Evolutionary conservation across 495 filamentous ascomycete genomes (phyloP), one percentile per base, ranked within the genome.

Genomic region (Tuber magnatum): DNA sequence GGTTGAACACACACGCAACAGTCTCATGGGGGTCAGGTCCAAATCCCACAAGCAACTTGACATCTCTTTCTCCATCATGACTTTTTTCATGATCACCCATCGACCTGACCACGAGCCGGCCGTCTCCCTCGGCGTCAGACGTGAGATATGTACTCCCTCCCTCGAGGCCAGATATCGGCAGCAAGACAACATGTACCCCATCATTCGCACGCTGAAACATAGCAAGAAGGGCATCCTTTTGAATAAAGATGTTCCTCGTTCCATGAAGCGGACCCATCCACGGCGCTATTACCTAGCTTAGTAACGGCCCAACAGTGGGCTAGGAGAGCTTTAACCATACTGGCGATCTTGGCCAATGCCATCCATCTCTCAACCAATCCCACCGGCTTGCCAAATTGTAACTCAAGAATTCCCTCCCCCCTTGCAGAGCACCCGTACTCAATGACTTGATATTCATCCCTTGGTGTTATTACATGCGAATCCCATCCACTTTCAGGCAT

Each of bases 181-280:
- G 83, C 3, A 96, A 78, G 16, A 93, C 92, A 3, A 97, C 82
- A 84, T 95, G 89, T 39, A 88, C 85, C 1, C 94, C 95, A 81
- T 92, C 88, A 12, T 35, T 42, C 2, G 81, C 83, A n/a, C 89
- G 89, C 16, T 97, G 87, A 80, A 97, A 97, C 0, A 93, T 91
- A 72, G 89, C 90, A 61, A 97, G 80, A 0, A 97, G 82, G 4
- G 91, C 93, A 82, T 96, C 92, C 78, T 94, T 92, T 32, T 90
- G 90, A 35, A 92, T 85, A 12, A 81, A 80, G 42, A 95, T 91
- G 5, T 84, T 83, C 9, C 85, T 83, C 74, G 87, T 89, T 18
- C 94, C 94, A 82, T 98, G 94, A n/a, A 92, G 85, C 22, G 95
- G 94, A 0, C 91, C 92, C 14, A 97, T 84, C 95, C 94, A 97